Base-by-base conservation (phyloP, 495 filamentous ascomycete species). In the Penicillium egyptiacum region DNA sequence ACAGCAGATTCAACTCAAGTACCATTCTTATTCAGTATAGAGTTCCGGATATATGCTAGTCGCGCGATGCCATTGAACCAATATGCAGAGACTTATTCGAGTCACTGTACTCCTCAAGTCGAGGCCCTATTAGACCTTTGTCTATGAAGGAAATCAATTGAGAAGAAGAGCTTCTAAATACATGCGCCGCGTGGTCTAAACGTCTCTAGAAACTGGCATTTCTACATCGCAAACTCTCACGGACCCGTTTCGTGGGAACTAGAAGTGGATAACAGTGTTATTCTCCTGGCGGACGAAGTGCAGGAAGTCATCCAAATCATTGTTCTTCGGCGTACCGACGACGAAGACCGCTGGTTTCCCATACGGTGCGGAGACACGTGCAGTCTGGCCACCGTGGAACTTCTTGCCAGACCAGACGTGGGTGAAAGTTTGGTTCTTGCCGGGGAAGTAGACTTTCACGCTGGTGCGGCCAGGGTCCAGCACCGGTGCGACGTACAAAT, bases 281-380 rank as follows among this genome's bases (percentile, higher is more conserved):
- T 65, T 65, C 43, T 67, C 61, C 43, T 62, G 54, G 7, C 35
- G 58, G 28, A 59, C 56, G 25, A 67, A 67, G 2, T 64, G 54
- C 30, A 67, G 55, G 51, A 67, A 67, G 8, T 44, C 47, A 19
- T 62, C 39, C 12, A 67, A 50, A 22, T 58, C 43, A 11, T 61
- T 51, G 49, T 67, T 59, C 48, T 60, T 56, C 20, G 59, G 54
- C 3, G 59, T 41, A 16, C 59, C 62, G 2, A 67, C 64, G 19
- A 67, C 39, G 14, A 67, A 67, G 4, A 67, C 64, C 9, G 58
- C 64, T 25, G 64, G 64, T 43, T 67, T 67, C 11, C 64, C 64
- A 41, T 62, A 67, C 0, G 64, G 64, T 8, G 62, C 62, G 0
- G 46, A 16, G 1, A 67, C 51, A 5, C 39, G 45, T 31, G 46